phyloP scores from a whole-genome alignment of 805 yeast genomes.

The Ogataea chonburiensis region DNA sequence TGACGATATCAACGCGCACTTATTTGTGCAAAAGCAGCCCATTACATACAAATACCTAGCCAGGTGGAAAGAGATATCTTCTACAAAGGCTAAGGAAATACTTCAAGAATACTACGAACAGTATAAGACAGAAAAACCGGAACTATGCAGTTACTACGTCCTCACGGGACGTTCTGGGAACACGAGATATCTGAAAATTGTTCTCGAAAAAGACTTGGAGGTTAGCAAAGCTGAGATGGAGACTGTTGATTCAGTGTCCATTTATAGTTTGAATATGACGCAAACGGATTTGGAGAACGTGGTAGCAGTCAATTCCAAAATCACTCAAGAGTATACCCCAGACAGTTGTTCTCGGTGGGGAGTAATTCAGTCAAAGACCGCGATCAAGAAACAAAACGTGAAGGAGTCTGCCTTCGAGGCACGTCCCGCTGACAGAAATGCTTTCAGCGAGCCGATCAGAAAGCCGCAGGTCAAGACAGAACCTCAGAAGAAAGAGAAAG shows the following conservation, averaged over 20 bases:
- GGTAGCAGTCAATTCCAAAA: constrained; percentile 18
- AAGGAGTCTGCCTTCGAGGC: constrained; percentile 2
- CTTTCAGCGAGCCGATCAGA: constrained; percentile 19
- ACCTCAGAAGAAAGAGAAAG: constrained; percentile 5
- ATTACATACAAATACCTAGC: constrained; percentile 28
- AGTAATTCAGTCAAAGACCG: constrained; percentile 21
- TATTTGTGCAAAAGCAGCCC: constrained; percentile 25
- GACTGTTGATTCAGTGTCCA: constrained; percentile 18
- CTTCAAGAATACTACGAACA: constrained; percentile 24
- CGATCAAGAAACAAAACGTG: constrained; percentile 7
- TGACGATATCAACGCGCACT: constrained; percentile 20
- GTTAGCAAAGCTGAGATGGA: constrained; percentile 19
- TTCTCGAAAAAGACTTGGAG: constrained; percentile 15
- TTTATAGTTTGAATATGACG: constrained; percentile 26
- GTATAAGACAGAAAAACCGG: constrained; percentile 14
- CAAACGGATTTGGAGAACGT: constrained; percentile 21
- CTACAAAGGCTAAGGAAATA: constrained; percentile 21
- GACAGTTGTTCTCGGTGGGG: constrained; percentile 29
- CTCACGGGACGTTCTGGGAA: constrained; percentile 19
- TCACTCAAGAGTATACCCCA: constrained; percentile 14
- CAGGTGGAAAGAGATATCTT: constrained; percentile 20
- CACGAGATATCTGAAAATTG: constrained; percentile 14
- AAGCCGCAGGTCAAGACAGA: no score
- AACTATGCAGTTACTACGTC: constrained; percentile 15
- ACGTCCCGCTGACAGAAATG: constrained; percentile 21